Percentiles rank a stretch among this genome's conserved stretches.
Evolutionary conservation across 2,329 filamentous ascomycete genomes (phyloP).

Genomic region (Penicillium digitatum): DNA sequence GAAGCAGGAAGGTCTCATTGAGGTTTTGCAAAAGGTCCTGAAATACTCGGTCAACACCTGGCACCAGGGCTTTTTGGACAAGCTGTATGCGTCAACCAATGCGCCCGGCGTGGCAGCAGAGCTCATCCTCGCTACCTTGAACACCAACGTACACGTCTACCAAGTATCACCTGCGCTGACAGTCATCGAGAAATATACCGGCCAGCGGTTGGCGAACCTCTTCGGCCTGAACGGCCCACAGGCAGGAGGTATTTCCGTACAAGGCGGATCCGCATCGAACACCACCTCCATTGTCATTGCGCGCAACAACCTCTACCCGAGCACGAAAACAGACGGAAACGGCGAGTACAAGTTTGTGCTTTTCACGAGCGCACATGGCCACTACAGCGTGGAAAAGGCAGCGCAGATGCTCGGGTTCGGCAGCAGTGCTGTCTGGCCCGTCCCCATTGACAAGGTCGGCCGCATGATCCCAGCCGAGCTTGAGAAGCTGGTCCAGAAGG

Average conservation of each 20-base stretch:
- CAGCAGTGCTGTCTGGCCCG: conserved; percentile 64
- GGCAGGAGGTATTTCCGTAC: conserved; percentile 68
- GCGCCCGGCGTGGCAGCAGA: conserved; percentile 82
- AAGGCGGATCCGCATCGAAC: conserved; percentile 82
- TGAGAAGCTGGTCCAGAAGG: conserved; percentile 57
- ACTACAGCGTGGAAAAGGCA: conserved; percentile 93
- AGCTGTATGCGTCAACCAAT: conserved; percentile 87
- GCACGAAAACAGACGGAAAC: conserved; percentile 71
- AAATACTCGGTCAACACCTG: conserved; percentile 95
- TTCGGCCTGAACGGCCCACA: conserved; percentile 70
- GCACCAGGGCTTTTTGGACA: conserved; percentile 95
- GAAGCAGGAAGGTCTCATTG: conserved; percentile 68
- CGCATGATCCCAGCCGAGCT: conserved; percentile 67
- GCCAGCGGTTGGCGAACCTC: conserved; percentile 65
- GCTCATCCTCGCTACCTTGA: conserved; percentile 75
- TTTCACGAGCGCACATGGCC: conserved; percentile 85
- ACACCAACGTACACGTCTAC: conserved; percentile 94
- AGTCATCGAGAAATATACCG: conserved; percentile 80
- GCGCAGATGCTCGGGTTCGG: conserved; percentile 88
- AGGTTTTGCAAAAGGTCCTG: conserved; percentile 66
- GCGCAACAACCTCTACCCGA: conserved; percentile 77
- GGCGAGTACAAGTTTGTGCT: conserved; percentile 63
- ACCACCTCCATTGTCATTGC: conserved; percentile 80
- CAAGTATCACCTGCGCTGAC: conserved; percentile 87
- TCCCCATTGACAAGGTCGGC: conserved; percentile 69